A percentile compares a stretch with the other conserved stretches of the same genome.
Evolutionary conservation across 1,284 basidiomycete species (phyloP).

Genomic region (Bjerkandera adusta): DNA sequence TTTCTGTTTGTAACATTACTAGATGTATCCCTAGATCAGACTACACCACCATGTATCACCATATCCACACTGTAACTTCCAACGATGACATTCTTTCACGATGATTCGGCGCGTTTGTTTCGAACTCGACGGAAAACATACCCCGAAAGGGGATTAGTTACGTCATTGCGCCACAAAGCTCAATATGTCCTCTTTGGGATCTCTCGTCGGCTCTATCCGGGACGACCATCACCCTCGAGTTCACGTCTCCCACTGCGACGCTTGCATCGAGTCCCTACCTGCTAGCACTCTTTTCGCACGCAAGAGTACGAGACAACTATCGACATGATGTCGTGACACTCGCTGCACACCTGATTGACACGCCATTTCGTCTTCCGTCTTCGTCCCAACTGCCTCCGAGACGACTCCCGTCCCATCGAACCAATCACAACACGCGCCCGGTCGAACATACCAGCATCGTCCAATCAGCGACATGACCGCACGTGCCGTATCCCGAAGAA

Average conservation of each 20-base stretch:
- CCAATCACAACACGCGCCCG: neutral
- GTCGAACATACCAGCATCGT: too few species aligned
- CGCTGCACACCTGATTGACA: conserved; percentile 4
- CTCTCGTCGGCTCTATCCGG: neutral
- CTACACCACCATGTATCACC: neutral
- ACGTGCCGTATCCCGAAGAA: too few species aligned
- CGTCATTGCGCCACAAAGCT: neutral
- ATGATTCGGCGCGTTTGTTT: neutral
- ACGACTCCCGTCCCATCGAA: neutral
- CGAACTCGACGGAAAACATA: neutral
- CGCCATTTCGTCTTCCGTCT: neutral
- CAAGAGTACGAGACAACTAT: neutral
- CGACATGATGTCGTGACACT: neutral
- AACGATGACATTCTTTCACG: neutral
- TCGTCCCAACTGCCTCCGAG: neutral
- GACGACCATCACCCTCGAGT: neutral
- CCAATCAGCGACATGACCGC: too few species aligned
- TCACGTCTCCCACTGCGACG: neutral
- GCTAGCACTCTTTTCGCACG: neutral
- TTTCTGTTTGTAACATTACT: neutral
- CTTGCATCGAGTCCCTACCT: neutral
- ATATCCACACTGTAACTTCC: neutral
- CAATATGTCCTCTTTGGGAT: neutral
- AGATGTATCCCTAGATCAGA: neutral
- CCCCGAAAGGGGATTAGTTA: neutral